A percentile compares a stretch with the other conserved stretches of the same genome.
These are phyloP conservation scores for Torulaspora delbrueckii DNA, from an alignment of 805 yeast genomes.

Conservation along the genomic window DNA sequence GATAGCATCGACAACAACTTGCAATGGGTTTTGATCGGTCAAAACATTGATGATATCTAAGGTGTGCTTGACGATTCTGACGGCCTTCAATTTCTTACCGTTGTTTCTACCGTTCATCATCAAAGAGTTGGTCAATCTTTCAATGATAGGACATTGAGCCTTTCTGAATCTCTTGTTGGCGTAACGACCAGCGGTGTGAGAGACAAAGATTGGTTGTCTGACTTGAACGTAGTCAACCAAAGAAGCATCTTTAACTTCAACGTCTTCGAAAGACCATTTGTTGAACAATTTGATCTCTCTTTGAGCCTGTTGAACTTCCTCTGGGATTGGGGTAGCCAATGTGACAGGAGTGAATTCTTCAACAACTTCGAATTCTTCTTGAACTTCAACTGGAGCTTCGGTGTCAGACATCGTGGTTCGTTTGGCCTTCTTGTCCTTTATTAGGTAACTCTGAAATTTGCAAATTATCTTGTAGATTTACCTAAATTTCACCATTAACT, in stretches of 20 bases:
- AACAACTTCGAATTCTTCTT: constrained; percentile 65
- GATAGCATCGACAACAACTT: constrained; percentile 97
- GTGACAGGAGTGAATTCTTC: constrained; percentile 68
- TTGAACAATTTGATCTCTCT: constrained; percentile 96
- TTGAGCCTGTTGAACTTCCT: constrained; percentile 93
- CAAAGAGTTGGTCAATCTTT: constrained; percentile 98
- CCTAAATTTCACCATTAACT: constrained; percentile 2
- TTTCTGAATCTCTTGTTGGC: constrained; percentile 99
- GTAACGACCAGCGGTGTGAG: constrained; percentile 99
- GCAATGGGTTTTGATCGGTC: constrained; percentile 99
- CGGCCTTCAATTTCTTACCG: constrained; percentile 99
- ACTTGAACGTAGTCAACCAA: constrained; percentile 97
- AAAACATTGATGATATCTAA: constrained; percentile 94
- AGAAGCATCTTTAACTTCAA: constrained; percentile 96
- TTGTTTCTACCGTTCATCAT: constrained; percentile 99
- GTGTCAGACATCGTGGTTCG: constrained; percentile 72
- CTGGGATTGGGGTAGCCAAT: constrained; percentile 95
- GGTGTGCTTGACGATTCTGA: constrained; percentile 99
- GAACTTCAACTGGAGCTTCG: constrained; percentile 55
- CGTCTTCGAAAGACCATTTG: constrained; percentile 99
- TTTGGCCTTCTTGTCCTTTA: constrained; percentile 13
- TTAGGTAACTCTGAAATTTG: neutral
- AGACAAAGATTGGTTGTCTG: constrained; percentile 93
- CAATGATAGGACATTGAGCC: constrained; percentile 99
- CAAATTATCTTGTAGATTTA: constrained; percentile 1